phyloP scores from a whole-genome alignment of 345 rosid genomes.

The Eucalyptus pauciflora region DNA sequence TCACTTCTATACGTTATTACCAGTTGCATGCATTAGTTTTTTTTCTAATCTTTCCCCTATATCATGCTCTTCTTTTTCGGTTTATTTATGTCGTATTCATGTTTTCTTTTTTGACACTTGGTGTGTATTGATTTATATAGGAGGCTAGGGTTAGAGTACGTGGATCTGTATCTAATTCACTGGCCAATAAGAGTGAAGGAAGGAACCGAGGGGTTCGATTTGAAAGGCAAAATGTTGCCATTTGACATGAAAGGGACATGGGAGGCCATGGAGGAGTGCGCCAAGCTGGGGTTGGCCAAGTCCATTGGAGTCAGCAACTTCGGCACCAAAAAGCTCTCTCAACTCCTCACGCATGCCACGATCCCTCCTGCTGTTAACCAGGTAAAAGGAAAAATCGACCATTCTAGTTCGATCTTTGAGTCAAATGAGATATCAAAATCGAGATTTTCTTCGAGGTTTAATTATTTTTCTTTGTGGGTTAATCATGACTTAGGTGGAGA shows the following conservation, averaged over 20 bases:
- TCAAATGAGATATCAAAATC: background rate
- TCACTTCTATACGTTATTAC: background rate
- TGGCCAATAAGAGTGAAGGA: conserved; percentile 19
- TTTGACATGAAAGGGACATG: conserved; percentile 6
- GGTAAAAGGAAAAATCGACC: background rate
- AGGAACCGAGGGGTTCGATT: background rate
- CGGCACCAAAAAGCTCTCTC: conserved; percentile 5
- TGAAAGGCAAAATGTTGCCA: background rate
- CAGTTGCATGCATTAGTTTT: background rate
- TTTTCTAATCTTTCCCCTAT: background rate
- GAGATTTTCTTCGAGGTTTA: background rate
- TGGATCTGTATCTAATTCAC: conserved; percentile 32
- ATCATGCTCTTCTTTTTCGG: background rate
- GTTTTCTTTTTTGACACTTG: background rate
- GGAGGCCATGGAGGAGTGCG: conserved; percentile 24
- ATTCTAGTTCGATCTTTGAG: background rate
- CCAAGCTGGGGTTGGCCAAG: conserved; percentile 7
- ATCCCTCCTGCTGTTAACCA: conserved; percentile 17
- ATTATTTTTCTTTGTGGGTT: background rate
- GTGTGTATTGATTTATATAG: background rate
- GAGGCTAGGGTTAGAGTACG: conserved; percentile 22
- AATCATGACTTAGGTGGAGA: background rate
- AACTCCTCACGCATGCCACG: background rate
- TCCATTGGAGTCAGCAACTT: conserved; percentile 23
- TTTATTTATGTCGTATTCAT: background rate